phyloP scores from a whole-genome alignment of 164 flowering plant species.

The Annona cherimola region DNA sequence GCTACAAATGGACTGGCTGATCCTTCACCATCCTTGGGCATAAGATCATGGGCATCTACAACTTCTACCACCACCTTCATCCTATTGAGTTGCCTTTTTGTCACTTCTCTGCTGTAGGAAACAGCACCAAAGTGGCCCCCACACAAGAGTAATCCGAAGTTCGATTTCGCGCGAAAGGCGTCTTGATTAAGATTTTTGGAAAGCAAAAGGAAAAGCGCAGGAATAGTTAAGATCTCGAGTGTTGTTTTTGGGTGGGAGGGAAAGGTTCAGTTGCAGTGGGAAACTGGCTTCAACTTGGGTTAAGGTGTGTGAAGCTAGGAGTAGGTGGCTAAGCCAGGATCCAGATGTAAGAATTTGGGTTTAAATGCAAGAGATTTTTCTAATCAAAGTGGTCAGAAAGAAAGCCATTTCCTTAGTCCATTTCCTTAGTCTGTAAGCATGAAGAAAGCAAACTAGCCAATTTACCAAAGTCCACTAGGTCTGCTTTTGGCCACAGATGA shows the following conservation, averaged over 20 bases:
- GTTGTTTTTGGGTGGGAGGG: not conserved
- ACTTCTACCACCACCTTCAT: conserved; percentile 24
- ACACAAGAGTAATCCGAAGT: conserved; percentile 11
- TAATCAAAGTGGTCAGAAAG: not conserved
- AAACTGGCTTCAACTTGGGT: not conserved
- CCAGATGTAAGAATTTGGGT: not conserved
- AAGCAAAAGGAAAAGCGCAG: conserved; percentile 12
- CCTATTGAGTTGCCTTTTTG: not conserved
- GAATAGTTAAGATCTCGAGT: not conserved
- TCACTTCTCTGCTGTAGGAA: conserved; percentile 9
- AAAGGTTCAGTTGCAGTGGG: not conserved
- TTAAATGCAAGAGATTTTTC: not conserved
- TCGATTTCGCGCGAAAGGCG: conserved; percentile 18
- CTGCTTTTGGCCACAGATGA: not conserved
- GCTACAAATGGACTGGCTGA: conserved; percentile 16
- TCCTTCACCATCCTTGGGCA: conserved; percentile 19
- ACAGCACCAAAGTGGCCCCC: conserved; percentile 9
- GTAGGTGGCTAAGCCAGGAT: not conserved
- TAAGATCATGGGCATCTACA: conserved; percentile 21
- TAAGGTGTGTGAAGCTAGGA: not conserved
- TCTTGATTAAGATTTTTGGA: not conserved
- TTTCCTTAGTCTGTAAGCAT: not conserved
- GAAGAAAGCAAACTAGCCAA: not conserved
- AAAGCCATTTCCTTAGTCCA: not conserved
- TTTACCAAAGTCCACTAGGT: not conserved